A percentile compares a stretch with the other conserved stretches of the same genome.
Conservation (phyloP, 2,329 filamentous ascomycete genomes). For the Talaromyces sp. region DNA sequence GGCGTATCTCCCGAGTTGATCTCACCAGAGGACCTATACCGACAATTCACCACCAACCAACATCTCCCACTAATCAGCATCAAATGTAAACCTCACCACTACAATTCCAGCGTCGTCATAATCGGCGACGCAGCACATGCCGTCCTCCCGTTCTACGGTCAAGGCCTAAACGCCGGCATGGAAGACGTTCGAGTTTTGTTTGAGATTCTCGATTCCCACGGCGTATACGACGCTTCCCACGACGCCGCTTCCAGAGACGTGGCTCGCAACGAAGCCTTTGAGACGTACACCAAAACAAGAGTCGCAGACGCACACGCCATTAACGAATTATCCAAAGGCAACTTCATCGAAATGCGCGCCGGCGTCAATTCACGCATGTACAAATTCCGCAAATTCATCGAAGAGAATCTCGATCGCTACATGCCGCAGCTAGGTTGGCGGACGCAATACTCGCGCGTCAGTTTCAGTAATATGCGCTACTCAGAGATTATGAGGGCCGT, state of each 20-base stretch:
- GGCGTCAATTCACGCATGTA: constrained; percentile 78
- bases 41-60: constrained; percentile 76
- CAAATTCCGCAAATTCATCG: constrained; percentile 75
- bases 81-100: constrained; percentile 88
- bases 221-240: constrained; percentile 36
- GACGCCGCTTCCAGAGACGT: constrained; percentile 46
- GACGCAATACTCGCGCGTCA: constrained; percentile 88
- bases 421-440: constrained; percentile 78
- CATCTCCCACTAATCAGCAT: constrained; percentile 91
- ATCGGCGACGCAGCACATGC: constrained; percentile 93
- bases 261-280: constrained; percentile 52
- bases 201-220: constrained; percentile 69
- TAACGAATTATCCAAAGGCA: constrained; percentile 84
- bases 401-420: constrained; percentile 76
- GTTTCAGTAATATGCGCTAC: constrained; percentile 90
- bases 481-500: constrained; percentile 72
- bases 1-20: constrained; percentile 66
- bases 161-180: constrained; percentile 95
- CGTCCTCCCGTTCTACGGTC: constrained; percentile 97
- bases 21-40: constrained; percentile 61
- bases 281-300: constrained; percentile 71
- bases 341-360: constrained; percentile 90
- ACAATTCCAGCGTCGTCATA: constrained; percentile 71
- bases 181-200: constrained; percentile 92
- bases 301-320: constrained; percentile 80